Percentiles rank a stretch among this genome's conserved stretches.
Evolutionary conservation across 2,329 filamentous ascomycete genomes (phyloP).

Genomic region (Aspergillus quadrilineatus): DNA sequence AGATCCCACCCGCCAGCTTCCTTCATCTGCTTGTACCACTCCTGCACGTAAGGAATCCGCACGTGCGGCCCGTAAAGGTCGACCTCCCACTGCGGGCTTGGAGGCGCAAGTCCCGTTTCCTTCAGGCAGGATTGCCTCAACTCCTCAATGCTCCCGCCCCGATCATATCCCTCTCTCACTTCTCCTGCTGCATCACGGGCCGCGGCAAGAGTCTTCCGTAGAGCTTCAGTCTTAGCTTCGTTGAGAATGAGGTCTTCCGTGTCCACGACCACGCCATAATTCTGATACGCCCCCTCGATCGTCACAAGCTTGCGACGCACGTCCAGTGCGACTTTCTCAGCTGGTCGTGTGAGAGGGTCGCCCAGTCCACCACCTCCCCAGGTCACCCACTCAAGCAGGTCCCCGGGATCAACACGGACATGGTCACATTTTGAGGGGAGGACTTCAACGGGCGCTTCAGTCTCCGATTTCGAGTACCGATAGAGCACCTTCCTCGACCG

Average conservation of each 20-base stretch:
- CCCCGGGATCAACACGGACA: slow-evolving; percentile 46
- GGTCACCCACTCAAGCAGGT: slow-evolving; percentile 52
- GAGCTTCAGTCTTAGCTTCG: slow-evolving; percentile 33
- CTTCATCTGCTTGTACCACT: slow-evolving; percentile 40
- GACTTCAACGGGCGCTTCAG: slow-evolving; percentile 32
- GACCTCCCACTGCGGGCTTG: slow-evolving; percentile 46
- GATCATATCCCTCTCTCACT: slow-evolving; percentile 33
- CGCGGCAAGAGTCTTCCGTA: slow-evolving; percentile 34
- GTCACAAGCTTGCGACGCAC: slow-evolving; percentile 48
- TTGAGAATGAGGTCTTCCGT: slow-evolving; percentile 37
- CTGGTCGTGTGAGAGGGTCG: slow-evolving; percentile 47
- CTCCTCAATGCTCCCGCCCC: slow-evolving; percentile 45
- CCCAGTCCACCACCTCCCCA: slow-evolving; percentile 53
- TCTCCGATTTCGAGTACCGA: slow-evolving; percentile 38
- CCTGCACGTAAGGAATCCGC: slow-evolving; percentile 44
- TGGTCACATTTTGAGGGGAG: slow-evolving; percentile 52
- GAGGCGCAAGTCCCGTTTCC: slow-evolving; percentile 47
- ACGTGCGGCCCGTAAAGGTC: slow-evolving; percentile 50
- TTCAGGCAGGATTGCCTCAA: slow-evolving; percentile 36
- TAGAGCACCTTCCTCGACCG: slow-evolving; percentile 47
- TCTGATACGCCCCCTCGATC: slow-evolving; percentile 40
- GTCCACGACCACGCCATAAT: slow-evolving; percentile 50
- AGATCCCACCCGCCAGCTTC: slow-evolving; percentile 14
- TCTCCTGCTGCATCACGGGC: neutral
- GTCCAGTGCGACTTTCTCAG: slow-evolving; percentile 47